Conservation (phyloP, 2,329 filamentous ascomycete species). For the Penicillium sp. region DNA sequence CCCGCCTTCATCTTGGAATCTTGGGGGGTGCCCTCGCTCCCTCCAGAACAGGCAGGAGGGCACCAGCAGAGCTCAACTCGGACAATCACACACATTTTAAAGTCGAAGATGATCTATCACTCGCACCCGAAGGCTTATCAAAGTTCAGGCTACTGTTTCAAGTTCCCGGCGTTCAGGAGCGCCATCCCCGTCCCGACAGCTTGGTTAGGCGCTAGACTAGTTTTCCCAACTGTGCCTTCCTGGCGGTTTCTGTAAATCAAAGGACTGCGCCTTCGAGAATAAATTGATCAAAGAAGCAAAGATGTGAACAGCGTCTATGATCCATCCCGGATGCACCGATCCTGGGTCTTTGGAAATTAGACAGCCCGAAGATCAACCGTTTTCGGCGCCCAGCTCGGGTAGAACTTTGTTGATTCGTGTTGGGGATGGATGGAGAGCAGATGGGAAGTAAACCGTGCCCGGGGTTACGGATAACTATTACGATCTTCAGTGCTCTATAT, state of each 20-base stretch:
- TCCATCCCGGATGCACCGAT: background rate
- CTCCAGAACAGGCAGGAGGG: background rate
- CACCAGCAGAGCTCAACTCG: background rate
- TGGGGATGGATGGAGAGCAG: background rate
- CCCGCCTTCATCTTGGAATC: too few relatives aligned
- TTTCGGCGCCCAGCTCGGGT: background rate
- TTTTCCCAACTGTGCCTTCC: background rate
- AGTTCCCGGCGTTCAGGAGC: background rate
- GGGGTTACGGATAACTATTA: background rate
- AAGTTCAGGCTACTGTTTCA: constrained; percentile 11
- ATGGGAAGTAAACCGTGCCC: background rate
- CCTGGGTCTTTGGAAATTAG: background rate
- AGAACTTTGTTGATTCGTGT: background rate
- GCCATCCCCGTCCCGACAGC: constrained; percentile 2
- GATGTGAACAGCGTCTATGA: background rate
- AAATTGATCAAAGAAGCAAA: background rate
- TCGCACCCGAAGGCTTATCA: background rate
- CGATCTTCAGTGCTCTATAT: constrained; percentile 1
- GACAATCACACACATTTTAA: too few relatives aligned
- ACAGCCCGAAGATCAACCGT: background rate
- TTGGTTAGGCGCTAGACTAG: background rate
- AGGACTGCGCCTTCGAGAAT: background rate
- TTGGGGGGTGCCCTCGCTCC: background rate
- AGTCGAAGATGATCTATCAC: constrained; percentile 1
- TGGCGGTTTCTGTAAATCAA: background rate